These are phyloP conservation scores for Crithidia bombi DNA, from an alignment of 208 protist genomes.

Conservation along the genomic window DNA sequence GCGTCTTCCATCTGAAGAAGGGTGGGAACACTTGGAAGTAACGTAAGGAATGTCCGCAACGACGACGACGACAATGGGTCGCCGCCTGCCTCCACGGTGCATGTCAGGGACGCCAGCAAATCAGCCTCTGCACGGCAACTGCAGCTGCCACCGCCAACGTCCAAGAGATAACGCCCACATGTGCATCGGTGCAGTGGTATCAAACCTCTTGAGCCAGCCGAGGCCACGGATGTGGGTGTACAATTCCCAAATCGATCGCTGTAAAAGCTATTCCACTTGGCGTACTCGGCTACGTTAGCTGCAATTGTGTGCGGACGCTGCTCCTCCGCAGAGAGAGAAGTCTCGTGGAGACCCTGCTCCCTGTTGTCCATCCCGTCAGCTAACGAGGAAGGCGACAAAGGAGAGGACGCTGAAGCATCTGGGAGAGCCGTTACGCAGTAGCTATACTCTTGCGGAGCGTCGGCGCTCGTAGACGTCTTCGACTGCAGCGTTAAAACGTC, in stretches of 20 bases:
- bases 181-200: conserved; percentile 2
- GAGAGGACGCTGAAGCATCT: neutral
- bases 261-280: conserved; percentile 44
- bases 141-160: neutral
- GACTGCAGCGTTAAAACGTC: conserved; percentile 26
- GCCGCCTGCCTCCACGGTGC: neutral
- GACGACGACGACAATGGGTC: too few species aligned
- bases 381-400: neutral
- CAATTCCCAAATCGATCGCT: conserved; percentile 20
- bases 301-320: conserved; percentile 3
- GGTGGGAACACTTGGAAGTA: conserved; percentile 21
- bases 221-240: neutral
- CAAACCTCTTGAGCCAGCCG: too few species aligned
- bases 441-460: neutral
- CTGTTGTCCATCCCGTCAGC: neutral
- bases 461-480: neutral
- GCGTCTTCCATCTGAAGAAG: neutral
- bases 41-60: conserved; percentile 23
- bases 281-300: conserved; percentile 29
- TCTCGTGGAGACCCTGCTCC: neutral
- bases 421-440: conserved; percentile 14
- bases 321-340: neutral
- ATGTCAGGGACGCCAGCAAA: neutral
- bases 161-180: conserved; percentile 5
- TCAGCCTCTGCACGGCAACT: too few species aligned